A percentile compares a stretch with the other conserved stretches of the same genome.
Conservation (phyloP, 768 basidiomycete species). For the Calvatia gigantea region DNA sequence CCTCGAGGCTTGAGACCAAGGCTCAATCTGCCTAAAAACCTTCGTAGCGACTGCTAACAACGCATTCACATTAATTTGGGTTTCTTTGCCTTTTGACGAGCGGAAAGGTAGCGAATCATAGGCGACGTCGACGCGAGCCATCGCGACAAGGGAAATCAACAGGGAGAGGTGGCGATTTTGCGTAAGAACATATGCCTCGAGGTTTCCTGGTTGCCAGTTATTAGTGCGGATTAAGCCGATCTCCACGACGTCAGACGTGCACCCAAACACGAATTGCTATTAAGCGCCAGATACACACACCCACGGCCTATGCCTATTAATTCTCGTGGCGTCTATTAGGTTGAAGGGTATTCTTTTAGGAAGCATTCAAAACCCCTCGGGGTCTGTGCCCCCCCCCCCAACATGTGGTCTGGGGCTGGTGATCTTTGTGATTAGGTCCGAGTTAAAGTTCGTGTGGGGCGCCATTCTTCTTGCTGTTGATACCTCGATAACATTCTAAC, state of each 20-base stretch:
- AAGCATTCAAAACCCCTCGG: too few relatives aligned
- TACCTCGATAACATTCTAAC: not conserved
- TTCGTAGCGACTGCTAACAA: not conserved
- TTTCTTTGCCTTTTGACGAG: not conserved
- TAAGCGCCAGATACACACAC: too few relatives aligned
- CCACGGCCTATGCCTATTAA: too few relatives aligned
- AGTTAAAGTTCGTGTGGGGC: not conserved
- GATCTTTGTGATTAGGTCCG: not conserved
- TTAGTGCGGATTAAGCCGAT: too few relatives aligned
- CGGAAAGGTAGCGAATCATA: not conserved
- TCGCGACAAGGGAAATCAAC: not conserved
- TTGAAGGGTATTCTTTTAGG: too few relatives aligned
- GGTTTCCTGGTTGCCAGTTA: not conserved
- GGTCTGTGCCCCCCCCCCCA: too few relatives aligned
- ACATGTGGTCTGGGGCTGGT: not conserved
- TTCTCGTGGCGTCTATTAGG: too few relatives aligned
- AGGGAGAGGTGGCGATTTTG: not conserved
- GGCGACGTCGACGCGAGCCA: not conserved
- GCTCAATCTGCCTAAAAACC: not conserved
- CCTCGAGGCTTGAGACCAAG: slow-evolving; percentile 1
- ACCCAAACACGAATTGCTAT: too few relatives aligned
- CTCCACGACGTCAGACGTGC: too few relatives aligned
- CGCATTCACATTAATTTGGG: not conserved
- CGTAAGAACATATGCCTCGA: not conserved
- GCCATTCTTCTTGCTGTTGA: not conserved